Evolutionary conservation across 225 moss, liverwort and hornwort species (phyloP).

Genomic region (Straminergon stramineum): DNA sequence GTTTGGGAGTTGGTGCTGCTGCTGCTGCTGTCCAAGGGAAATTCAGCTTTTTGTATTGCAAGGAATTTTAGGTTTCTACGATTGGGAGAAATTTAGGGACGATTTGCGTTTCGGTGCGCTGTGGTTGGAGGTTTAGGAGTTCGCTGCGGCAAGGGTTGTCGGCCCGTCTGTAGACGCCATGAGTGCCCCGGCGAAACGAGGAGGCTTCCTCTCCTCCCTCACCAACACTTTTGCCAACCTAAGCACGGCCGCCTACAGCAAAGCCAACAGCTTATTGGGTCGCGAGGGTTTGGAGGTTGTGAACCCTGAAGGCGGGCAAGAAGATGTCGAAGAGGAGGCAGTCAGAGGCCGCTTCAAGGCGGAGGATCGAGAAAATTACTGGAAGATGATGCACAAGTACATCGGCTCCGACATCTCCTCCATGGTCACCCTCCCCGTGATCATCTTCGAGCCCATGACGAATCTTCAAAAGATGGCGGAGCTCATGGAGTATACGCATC

Average conservation of each 20-base stretch:
- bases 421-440: constrained; percentile 87
- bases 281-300: constrained; percentile 89
- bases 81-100: neutral
- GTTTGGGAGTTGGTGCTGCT: neutral
- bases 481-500: constrained; percentile 88
- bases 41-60: neutral
- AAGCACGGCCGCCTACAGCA: constrained; percentile 57
- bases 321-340: constrained; percentile 88
- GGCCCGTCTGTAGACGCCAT: constrained; percentile 18
- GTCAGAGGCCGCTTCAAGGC: constrained; percentile 64
- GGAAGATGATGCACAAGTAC: constrained; percentile 99
- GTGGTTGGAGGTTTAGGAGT: neutral
- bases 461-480: constrained; percentile 88
- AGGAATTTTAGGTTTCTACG: neutral
- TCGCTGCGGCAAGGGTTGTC: neutral
- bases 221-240: constrained; percentile 67
- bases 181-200: constrained; percentile 54
- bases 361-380: constrained; percentile 86
- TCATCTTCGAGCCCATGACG: constrained; percentile 95
- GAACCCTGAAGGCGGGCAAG: constrained; percentile 92
- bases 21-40: neutral
- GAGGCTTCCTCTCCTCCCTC: constrained; percentile 64
- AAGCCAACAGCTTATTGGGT: constrained; percentile 70
- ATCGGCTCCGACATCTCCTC: constrained; percentile 95
- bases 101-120: neutral